phyloP scores from a whole-genome alignment of 148 eudicot species.

The Oxyria digyna region DNA sequence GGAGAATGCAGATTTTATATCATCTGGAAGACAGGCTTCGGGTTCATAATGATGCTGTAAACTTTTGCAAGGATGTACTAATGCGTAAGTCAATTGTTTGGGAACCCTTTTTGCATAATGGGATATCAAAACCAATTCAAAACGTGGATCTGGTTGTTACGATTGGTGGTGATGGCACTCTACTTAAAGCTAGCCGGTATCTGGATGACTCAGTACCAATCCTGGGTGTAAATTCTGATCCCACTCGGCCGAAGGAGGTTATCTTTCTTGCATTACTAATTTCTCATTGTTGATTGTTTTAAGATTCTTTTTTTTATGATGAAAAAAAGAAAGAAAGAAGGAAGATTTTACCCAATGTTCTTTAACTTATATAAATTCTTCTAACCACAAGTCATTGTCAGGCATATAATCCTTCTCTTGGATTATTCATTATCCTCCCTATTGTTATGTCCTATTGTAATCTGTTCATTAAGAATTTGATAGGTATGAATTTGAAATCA shows the following conservation, averaged over 20 bases:
- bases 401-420: not conserved
- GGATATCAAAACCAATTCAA: constrained; percentile 50
- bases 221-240: constrained; percentile 93
- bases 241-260: constrained; percentile 76
- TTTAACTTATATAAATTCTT: not conserved
- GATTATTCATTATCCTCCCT: not conserved
- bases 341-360: not conserved
- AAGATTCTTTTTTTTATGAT: not conserved
- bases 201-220: constrained; percentile 76
- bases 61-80: constrained; percentile 61
- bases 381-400: not conserved
- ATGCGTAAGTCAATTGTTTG: constrained; percentile 51
- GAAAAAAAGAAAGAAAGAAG: not conserved
- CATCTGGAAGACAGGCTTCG: constrained; percentile 48
- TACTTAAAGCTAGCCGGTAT: constrained; percentile 79
- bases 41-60: constrained; percentile 72
- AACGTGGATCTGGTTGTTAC: constrained; percentile 77
- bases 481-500: not conserved
- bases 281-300: not conserved
- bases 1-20: constrained; percentile 32
- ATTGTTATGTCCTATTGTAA: not conserved
- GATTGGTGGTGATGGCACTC: constrained; percentile 93
- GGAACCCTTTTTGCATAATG: constrained; percentile 36
- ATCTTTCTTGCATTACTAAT: not conserved
- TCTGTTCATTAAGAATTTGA: not conserved